Evolutionary conservation across 257 asterid species (phyloP).

Genomic region (Gynochthodes officinalis): DNA sequence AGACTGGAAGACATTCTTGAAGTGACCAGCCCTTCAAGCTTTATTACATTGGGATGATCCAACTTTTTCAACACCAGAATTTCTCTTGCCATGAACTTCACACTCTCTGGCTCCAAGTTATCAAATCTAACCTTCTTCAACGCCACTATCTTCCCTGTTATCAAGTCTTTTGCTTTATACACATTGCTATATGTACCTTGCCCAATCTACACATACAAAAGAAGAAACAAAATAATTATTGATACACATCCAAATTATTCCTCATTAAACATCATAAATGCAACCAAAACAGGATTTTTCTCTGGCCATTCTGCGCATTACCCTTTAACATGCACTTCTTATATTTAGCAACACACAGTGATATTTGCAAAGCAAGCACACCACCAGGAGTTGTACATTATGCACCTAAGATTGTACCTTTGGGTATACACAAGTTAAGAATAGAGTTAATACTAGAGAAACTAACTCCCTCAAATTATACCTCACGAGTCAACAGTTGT

Average conservation of each 20-base stretch:
- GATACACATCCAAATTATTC: neutral
- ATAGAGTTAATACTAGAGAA: neutral
- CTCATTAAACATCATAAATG: neutral
- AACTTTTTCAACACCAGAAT: constrained; percentile 62
- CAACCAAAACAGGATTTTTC: neutral
- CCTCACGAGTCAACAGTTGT: constrained; percentile 22
- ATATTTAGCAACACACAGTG: neutral
- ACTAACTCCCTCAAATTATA: constrained; percentile 16
- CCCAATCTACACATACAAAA: constrained; percentile 57
- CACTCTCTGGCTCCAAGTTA: constrained; percentile 68
- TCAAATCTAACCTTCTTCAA: constrained; percentile 88
- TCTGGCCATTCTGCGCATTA: neutral
- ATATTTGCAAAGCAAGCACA: neutral
- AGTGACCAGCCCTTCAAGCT: constrained; percentile 84
- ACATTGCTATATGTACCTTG: constrained; percentile 96
- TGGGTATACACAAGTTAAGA: neutral
- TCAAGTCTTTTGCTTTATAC: constrained; percentile 82
- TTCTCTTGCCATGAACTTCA: constrained; percentile 84
- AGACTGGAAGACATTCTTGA: constrained; percentile 87
- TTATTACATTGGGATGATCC: constrained; percentile 88
- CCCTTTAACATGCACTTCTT: neutral
- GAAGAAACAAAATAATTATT: constrained; percentile 5
- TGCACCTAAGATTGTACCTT: neutral
- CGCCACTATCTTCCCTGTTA: constrained; percentile 86
- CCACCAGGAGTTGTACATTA: neutral